These are phyloP conservation scores for Colletotrichum tofieldiae DNA, from an alignment of 2,329 filamentous ascomycete species.

Conservation along the genomic window DNA sequence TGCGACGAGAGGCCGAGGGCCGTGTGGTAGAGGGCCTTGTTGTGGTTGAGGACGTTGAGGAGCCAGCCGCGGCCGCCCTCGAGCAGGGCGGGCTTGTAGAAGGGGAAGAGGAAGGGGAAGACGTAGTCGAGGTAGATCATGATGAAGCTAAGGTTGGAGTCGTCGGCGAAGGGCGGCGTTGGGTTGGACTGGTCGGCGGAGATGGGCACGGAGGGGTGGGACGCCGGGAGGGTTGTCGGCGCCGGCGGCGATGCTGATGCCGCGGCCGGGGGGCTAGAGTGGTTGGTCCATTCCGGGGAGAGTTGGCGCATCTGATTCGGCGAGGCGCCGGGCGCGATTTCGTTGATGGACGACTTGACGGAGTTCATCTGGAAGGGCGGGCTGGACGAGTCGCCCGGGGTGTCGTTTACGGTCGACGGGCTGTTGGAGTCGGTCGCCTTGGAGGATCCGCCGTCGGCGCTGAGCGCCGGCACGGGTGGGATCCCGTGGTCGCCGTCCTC, in stretches of 20 bases:
- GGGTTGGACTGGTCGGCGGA: not conserved
- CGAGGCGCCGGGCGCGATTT: conserved; percentile 32
- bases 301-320: conserved; percentile 29
- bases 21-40: conserved; percentile 71
- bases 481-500: conserved; percentile 25
- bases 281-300: conserved; percentile 30
- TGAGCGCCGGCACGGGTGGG: conserved; percentile 33
- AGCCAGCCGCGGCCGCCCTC: conserved; percentile 75
- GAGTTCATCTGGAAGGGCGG: conserved; percentile 39
- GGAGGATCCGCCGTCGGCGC: conserved; percentile 31
- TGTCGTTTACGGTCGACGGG: conserved; percentile 40
- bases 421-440: conserved; percentile 31
- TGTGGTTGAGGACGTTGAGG: conserved; percentile 69
- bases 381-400: conserved; percentile 34
- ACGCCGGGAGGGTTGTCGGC: not conserved
- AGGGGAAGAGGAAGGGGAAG: conserved; percentile 75
- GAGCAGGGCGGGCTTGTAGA: conserved; percentile 71
- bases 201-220: not conserved
- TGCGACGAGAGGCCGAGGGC: conserved; percentile 70
- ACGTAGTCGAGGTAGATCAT: conserved; percentile 76
- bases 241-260: not conserved
- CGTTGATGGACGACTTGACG: conserved; percentile 41
- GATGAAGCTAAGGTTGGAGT: conserved; percentile 56
- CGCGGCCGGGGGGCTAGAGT: conserved; percentile 1
- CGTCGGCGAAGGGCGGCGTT: conserved; percentile 31